A percentile compares a stretch with the other conserved stretches of the same genome.
Evolutionary conservation across 495 filamentous ascomycete genomes (phyloP).

Genomic region (Tuber calosporum): DNA sequence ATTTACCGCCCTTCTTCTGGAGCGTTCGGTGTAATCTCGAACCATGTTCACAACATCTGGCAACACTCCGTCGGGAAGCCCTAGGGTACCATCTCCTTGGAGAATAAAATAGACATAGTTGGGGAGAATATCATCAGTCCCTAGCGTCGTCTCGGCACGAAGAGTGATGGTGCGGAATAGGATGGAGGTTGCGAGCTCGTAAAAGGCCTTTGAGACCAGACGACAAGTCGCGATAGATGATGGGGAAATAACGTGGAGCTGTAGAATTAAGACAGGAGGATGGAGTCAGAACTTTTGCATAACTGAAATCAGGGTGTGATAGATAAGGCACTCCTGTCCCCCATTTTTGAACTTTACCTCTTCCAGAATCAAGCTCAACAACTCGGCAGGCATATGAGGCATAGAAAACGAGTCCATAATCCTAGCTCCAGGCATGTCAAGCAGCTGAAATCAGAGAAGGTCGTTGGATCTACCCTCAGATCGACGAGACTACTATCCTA

Average conservation of each 20-base stretch:
- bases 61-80: not conserved
- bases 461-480: not conserved
- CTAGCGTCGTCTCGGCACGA: conserved; percentile 5
- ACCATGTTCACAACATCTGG: conserved; percentile 9
- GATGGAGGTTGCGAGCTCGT: conserved; percentile 12
- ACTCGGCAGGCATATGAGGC: conserved; percentile 8
- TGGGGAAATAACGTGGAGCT: conserved; percentile 13
- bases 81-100: conserved; percentile 6
- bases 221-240: conserved; percentile 11
- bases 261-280: not conserved
- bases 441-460: not conserved
- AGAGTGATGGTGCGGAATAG: conserved; percentile 16
- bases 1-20: conserved; percentile 8
- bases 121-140: conserved; percentile 4
- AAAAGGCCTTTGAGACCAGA: conserved; percentile 10
- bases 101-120: conserved; percentile 11
- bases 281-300: conserved; percentile 7
- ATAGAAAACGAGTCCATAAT: not conserved
- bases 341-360: conserved; percentile 15
- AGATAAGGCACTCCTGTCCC: not conserved
- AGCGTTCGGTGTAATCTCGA: not conserved
- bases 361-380: conserved; percentile 14
- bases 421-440: not conserved
- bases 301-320: not conserved
- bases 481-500: not conserved